Evolutionary conservation across 2,329 filamentous ascomycete species (phyloP).

Genomic region (Hirsutella minnesotensis): DNA sequence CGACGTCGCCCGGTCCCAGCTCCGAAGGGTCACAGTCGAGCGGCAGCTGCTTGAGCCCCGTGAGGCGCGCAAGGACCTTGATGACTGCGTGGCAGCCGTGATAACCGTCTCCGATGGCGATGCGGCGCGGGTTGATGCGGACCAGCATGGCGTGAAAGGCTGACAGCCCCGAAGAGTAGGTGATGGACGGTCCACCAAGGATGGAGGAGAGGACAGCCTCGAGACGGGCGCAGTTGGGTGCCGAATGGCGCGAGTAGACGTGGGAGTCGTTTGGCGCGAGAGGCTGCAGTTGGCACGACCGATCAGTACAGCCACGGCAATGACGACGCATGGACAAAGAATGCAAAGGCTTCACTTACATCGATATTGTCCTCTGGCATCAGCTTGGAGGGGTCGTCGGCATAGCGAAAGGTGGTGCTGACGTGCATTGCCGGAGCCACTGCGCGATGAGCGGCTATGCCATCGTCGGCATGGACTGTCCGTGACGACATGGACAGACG

Average conservation of each 20-base stretch:
- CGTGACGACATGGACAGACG: slow-evolving; percentile 48
- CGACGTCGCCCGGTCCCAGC: slow-evolving; percentile 65
- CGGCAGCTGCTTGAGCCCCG: slow-evolving; percentile 59
- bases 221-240: slow-evolving; percentile 73
- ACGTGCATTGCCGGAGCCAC: slow-evolving; percentile 85
- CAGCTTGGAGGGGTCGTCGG: slow-evolving; percentile 55
- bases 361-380: slow-evolving; percentile 37
- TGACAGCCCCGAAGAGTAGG: slow-evolving; percentile 75
- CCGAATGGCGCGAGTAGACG: slow-evolving; percentile 72
- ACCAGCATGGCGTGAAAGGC: slow-evolving; percentile 83
- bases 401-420: slow-evolving; percentile 84
- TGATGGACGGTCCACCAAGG: slow-evolving; percentile 56
- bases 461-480: slow-evolving; percentile 74
- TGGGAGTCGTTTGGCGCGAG: slow-evolving; percentile 47
- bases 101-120: slow-evolving; percentile 78
- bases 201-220: slow-evolving; percentile 71
- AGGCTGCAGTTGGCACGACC: slow-evolving; percentile 22
- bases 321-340: background rate
- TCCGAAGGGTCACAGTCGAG: slow-evolving; percentile 56
- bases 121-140: slow-evolving; percentile 68
- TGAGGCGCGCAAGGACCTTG: slow-evolving; percentile 59
- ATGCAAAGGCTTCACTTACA: slow-evolving; percentile 30
- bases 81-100: slow-evolving; percentile 90
- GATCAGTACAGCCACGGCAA: background rate
- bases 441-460: slow-evolving; percentile 60